A percentile compares a stretch with the other conserved stretches of the same genome.
phyloP scores from a whole-genome alignment of 768 basidiomycete species.

The Fomitopsis serialis region DNA sequence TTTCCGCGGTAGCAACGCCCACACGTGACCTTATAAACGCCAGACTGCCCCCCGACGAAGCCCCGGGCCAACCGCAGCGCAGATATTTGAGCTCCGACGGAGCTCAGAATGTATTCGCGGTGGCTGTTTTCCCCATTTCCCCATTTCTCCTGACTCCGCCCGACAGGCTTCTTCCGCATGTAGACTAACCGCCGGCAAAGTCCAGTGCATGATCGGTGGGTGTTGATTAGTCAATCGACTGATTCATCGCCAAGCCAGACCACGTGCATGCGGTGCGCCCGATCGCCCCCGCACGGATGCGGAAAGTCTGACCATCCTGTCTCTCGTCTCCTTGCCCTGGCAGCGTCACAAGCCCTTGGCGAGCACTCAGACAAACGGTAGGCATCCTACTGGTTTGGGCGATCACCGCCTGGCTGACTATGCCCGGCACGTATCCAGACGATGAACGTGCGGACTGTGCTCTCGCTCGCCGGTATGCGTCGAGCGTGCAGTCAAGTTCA shows the following conservation, averaged over 20 bases:
- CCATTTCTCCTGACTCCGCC: not conserved
- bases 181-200: not conserved
- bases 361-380: too few relatives aligned
- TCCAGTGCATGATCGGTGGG: not conserved
- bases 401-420: too few relatives aligned
- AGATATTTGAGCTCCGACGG: not conserved
- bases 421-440: too few relatives aligned
- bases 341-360: too few relatives aligned
- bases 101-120: not conserved
- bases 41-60: too few relatives aligned
- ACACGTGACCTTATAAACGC: too few relatives aligned
- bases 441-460: too few relatives aligned
- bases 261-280: not conserved
- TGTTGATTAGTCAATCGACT: not conserved
- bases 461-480: not conserved
- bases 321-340: not conserved
- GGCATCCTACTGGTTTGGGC: too few relatives aligned
- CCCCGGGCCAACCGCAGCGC: too few relatives aligned
- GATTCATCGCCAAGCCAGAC: not conserved
- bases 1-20: too few relatives aligned
- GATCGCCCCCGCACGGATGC: conserved; percentile 1
- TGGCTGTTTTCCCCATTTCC: not conserved
- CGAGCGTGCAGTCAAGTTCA: not conserved
- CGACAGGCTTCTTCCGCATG: not conserved
- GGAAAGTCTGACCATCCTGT: too few relatives aligned